phyloP scores from a whole-genome alignment of 2,329 filamentous ascomycete genomes.

The Polytolypa hystricis region DNA sequence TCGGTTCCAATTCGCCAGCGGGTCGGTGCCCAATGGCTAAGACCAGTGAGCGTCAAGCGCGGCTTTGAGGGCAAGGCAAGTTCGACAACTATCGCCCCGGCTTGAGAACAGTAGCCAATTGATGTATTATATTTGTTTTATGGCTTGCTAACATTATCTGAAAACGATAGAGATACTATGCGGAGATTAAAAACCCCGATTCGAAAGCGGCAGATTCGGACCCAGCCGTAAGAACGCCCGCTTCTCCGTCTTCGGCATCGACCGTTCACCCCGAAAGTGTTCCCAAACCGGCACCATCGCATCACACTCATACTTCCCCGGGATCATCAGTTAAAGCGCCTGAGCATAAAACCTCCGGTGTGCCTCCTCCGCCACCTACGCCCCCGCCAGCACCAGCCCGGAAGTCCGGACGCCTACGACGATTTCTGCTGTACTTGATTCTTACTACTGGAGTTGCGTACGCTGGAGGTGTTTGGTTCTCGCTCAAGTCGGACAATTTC shows the following conservation, averaged over 20 bases:
- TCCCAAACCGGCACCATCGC: constrained; percentile 35
- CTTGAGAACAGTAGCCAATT: no score
- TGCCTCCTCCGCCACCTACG: constrained; percentile 28
- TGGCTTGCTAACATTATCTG: background rate
- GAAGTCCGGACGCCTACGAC: constrained; percentile 63
- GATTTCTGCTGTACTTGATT: constrained; percentile 64
- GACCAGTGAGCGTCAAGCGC: constrained; percentile 11
- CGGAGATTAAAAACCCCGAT: constrained; percentile 22
- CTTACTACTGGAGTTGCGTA: constrained; percentile 70
- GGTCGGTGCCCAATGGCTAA: constrained; percentile 33
- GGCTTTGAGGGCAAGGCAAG: constrained; percentile 30
- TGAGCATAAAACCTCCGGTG: no score
- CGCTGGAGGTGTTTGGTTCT: constrained; percentile 81
- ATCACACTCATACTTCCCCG: constrained; percentile 25
- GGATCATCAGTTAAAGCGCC: constrained; percentile 22
- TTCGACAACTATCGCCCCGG: no score
- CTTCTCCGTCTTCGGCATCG: constrained; percentile 34
- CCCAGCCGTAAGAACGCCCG: constrained; percentile 20
- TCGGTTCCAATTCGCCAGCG: constrained; percentile 27
- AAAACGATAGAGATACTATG: constrained; percentile 38
- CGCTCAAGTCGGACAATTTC: constrained; percentile 90
- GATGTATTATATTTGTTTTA: no score
- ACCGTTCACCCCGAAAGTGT: constrained; percentile 40
- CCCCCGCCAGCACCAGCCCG: constrained; percentile 32
- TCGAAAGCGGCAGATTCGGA: constrained; percentile 2